Evolutionary conservation across 2,329 filamentous ascomycete species (phyloP), one percentile per base, ranked within the genome.

Genomic region (Coniochaeta ligniaria): DNA sequence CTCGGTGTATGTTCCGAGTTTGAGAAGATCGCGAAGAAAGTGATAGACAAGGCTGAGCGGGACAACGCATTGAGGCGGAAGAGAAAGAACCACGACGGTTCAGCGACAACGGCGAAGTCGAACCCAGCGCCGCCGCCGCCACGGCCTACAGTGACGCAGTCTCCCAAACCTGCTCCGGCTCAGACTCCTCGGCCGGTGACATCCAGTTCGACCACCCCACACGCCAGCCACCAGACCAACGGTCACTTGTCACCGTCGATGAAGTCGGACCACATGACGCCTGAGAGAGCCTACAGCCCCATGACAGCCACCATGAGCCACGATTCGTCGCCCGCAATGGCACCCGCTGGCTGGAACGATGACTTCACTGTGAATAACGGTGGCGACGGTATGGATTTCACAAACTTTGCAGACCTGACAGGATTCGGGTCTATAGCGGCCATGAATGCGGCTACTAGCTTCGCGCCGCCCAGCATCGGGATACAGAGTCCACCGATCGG

Each of bases 1-100:
- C 83, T 97, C 20, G 89, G 88, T 26, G 89, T 98, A 1, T 98
- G 94, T 73, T 86, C 91, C n/a, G 95, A 99, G 70, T 99, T 99
- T 67, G 93, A 96, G 73, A 87, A 95, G 61, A 97, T 99, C 65
- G 92, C 92, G 38, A 91, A 89, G 70, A 86, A 92, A 3, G 92
- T 96, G 9, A 87, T 98, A 54, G 94, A 98, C 62, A 96, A 93
- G 72, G 85, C 91, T 0, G 94, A 98, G 70, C 92, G 89, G 69
- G 94, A 98, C 58, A 85, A 90, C 38, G 83, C 88, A 28, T 87
- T 85, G 6, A 85, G 91, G 62, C 86, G 91, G 61, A 98, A 98
- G 79, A 86, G 94, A 63, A 97, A 96, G 81, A 86, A 83, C 63
- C 79, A 85, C 52, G 86, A 88, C 60, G 45, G 68, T 65, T 62